phyloP scores from a whole-genome alignment of 768 basidiomycete species.

The Termitomyces sp. region DNA sequence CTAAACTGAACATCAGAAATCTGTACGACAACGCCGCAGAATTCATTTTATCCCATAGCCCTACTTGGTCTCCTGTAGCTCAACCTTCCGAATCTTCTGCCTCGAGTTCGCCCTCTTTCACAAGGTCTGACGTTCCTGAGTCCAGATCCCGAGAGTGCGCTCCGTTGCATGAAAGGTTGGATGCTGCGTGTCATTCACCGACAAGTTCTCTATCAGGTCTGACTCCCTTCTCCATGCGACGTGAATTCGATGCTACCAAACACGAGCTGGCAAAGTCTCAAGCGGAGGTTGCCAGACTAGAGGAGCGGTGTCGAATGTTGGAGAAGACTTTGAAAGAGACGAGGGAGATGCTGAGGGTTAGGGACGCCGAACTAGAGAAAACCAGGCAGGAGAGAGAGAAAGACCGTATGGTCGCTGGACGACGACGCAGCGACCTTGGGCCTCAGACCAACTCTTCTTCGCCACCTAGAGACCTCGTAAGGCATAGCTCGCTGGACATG shows the following conservation, averaged over 20 bases:
- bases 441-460: conserved; percentile 19
- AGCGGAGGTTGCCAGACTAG: conserved; percentile 49
- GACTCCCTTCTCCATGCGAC: conserved; percentile 42
- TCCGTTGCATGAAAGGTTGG: conserved; percentile 46
- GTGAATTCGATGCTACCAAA: conserved; percentile 56
- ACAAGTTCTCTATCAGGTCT: conserved; percentile 42
- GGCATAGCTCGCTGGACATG: conserved; percentile 31
- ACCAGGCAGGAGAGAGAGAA: conserved; percentile 39
- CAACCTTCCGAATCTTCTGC: conserved; percentile 26
- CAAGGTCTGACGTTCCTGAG: conserved; percentile 32
- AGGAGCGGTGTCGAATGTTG: conserved; percentile 60
- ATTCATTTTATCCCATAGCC: conserved; percentile 49
- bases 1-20: conserved; percentile 42
- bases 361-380: conserved; percentile 60
- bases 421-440: conserved; percentile 27
- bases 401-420: conserved; percentile 30
- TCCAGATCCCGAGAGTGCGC: conserved; percentile 42
- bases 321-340: conserved; percentile 66
- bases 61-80: conserved; percentile 28
- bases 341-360: conserved; percentile 51
- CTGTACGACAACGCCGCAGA: conserved; percentile 57
- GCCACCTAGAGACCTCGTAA: conserved; percentile 14
- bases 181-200: conserved; percentile 42
- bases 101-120: conserved; percentile 15
- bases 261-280: conserved; percentile 53